phyloP scores from a whole-genome alignment of 441 rosid species.

The Hura crepitans region DNA sequence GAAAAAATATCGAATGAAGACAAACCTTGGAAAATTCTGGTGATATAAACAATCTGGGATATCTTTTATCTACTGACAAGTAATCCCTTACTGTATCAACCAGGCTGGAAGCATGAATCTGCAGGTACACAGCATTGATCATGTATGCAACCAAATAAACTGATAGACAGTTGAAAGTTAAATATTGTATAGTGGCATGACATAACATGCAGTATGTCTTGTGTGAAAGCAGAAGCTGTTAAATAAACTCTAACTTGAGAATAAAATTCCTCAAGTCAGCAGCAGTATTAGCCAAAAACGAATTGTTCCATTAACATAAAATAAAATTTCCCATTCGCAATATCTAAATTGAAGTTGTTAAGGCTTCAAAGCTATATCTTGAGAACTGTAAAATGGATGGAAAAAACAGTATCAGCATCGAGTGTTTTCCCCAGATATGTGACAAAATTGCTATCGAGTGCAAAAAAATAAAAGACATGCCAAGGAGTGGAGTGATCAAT shows the following conservation, averaged over 20 bases:
- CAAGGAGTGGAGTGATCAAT: not conserved
- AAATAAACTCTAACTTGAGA: not conserved
- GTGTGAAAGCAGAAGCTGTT: not conserved
- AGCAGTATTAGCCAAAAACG: constrained; percentile 18
- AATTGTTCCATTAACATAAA: constrained; percentile 1
- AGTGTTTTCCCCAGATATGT: not conserved
- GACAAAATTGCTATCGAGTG: not conserved
- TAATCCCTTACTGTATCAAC: constrained; percentile 80
- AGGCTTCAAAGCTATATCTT: not conserved
- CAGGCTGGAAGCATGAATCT: constrained; percentile 71
- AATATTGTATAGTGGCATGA: not conserved
- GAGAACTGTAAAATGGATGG: constrained; percentile 20
- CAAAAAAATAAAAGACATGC: not conserved
- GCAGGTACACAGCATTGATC: constrained; percentile 31
- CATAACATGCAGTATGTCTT: not conserved
- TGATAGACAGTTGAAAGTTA: constrained; percentile 11
- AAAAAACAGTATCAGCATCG: constrained; percentile 3
- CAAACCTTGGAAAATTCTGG: constrained; percentile 84
- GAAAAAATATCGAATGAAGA: too few relatives aligned
- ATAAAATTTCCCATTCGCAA: constrained; percentile 5
- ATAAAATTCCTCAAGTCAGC: constrained; percentile 3
- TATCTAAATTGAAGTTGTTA: constrained; percentile 12
- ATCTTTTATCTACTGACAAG: constrained; percentile 64
- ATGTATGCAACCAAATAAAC: constrained; percentile 7
- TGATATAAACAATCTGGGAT: constrained; percentile 73